phyloP scores from a whole-genome alignment of 192 early-diverging fungal species.

The Funneliformis geosporum region DNA sequence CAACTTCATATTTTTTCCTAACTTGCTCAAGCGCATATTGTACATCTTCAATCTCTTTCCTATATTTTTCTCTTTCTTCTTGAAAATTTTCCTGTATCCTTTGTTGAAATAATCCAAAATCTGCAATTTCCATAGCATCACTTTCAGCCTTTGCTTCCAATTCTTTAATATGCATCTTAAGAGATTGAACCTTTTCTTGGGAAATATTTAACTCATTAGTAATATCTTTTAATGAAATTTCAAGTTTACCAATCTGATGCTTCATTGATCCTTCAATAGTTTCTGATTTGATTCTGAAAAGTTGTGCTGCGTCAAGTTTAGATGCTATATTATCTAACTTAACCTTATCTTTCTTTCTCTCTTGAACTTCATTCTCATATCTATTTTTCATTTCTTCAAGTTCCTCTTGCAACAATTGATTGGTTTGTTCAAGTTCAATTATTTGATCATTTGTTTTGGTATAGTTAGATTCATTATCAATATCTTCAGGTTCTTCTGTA shows the following conservation, averaged over 20 bases:
- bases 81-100: slow-evolving; percentile 78
- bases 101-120: slow-evolving; percentile 68
- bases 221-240: slow-evolving; percentile 64
- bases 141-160: slow-evolving; percentile 79
- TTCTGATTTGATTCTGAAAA: slow-evolving; percentile 72
- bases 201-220: slow-evolving; percentile 59
- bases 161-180: slow-evolving; percentile 73
- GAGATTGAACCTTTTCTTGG: slow-evolving; percentile 63
- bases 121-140: slow-evolving; percentile 65
- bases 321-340: slow-evolving; percentile 55
- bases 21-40: slow-evolving; percentile 70
- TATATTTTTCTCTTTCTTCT: slow-evolving; percentile 67
- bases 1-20: slow-evolving; percentile 82
- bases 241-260: slow-evolving; percentile 69
- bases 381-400: slow-evolving; percentile 62
- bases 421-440: slow-evolving; percentile 62
- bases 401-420: slow-evolving; percentile 54
- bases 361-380: slow-evolving; percentile 62
- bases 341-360: slow-evolving; percentile 58
- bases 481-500: slow-evolving; percentile 57
- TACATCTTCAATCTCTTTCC: slow-evolving; percentile 75
- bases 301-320: slow-evolving; percentile 67
- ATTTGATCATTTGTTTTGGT: slow-evolving; percentile 52
- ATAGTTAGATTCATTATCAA: slow-evolving; percentile 65
- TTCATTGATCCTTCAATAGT: slow-evolving; percentile 68